Percentiles rank a stretch among this genome's conserved stretches.
Conservation (phyloP, 179 eudicot genomes). For the Silene coronaria region DNA sequence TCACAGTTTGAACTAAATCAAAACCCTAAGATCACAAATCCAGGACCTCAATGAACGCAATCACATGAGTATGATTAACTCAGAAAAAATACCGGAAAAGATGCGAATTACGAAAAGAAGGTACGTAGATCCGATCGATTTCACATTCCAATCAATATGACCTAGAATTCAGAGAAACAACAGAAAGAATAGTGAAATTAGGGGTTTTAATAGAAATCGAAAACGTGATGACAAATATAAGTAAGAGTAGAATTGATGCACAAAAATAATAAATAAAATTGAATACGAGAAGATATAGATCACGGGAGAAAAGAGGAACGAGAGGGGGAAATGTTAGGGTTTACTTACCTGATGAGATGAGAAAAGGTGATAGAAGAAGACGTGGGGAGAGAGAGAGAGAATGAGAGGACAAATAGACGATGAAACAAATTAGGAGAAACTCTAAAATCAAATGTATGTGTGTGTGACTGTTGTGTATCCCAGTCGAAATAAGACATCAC, state of each 20-base stretch:
- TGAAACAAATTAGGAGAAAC: not conserved
- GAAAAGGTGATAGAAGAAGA: not conserved
- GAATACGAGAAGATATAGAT: not conserved
- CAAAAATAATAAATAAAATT: not conserved
- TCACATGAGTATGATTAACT: not conserved
- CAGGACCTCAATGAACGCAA: constrained; percentile 12
- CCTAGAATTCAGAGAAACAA: constrained; percentile 17
- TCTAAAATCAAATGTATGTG: not conserved
- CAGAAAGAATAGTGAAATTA: not conserved
- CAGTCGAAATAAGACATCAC: not conserved
- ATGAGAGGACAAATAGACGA: not conserved
- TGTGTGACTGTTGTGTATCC: not conserved
- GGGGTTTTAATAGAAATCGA: constrained; percentile 13
- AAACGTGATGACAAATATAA: not conserved
- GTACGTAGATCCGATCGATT: constrained; percentile 18
- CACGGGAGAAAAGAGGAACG: not conserved
- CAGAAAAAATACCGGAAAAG: not conserved
- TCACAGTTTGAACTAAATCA: not conserved
- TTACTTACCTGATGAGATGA: not conserved
- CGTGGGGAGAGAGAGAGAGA: not conserved
- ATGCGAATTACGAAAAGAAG: not conserved
- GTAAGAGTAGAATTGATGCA: not conserved
- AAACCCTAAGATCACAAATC: constrained; percentile 19
- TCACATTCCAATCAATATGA: constrained; percentile 19
- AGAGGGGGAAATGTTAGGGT: not conserved